Percentiles rank a stretch among this genome's conserved stretches.
phyloP scores from a whole-genome alignment of 192 early-diverging fungal species.

The Funneliformis mosseae region DNA sequence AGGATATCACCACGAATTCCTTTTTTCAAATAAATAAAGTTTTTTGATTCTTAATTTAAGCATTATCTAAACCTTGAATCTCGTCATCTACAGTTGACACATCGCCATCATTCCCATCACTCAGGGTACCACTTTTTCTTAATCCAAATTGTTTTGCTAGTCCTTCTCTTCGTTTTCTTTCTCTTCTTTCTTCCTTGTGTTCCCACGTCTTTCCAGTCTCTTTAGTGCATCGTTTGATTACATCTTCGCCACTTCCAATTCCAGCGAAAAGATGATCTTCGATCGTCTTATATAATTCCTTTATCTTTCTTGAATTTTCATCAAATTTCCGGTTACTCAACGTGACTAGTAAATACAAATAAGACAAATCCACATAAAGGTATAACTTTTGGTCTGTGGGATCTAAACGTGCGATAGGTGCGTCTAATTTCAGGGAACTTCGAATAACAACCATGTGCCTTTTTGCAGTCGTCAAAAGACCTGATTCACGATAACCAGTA shows the following conservation, averaged over 20 bases:
- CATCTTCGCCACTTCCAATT: conserved; percentile 15
- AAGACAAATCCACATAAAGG: conserved; percentile 45
- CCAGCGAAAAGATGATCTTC: conserved; percentile 21
- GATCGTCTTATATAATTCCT: conserved; percentile 27
- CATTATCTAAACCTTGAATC: conserved; percentile 24
- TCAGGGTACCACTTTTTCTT: conserved; percentile 2
- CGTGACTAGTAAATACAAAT: conserved; percentile 43
- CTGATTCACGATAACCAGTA: conserved; percentile 56
- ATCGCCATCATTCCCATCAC: conserved; percentile 24
- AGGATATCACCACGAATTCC: too few relatives aligned
- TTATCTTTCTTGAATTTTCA: conserved; percentile 38
- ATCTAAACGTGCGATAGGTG: conserved; percentile 54
- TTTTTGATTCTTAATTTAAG: not conserved
- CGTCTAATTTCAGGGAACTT: conserved; percentile 54
- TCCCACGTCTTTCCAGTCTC: conserved; percentile 4
- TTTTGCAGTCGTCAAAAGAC: conserved; percentile 50
- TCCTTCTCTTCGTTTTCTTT: conserved; percentile 29
- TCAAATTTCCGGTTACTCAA: conserved; percentile 55
- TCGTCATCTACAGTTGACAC: conserved; percentile 18
- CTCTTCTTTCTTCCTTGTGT: conserved; percentile 17
- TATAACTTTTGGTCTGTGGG: conserved; percentile 39
- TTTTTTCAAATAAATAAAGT: not conserved
- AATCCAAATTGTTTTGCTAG: conserved; percentile 15
- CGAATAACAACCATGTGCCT: conserved; percentile 58
- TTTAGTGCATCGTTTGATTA: not conserved